phyloP scores from a whole-genome alignment of 345 rosid genomes.

The Populus euphratica region DNA sequence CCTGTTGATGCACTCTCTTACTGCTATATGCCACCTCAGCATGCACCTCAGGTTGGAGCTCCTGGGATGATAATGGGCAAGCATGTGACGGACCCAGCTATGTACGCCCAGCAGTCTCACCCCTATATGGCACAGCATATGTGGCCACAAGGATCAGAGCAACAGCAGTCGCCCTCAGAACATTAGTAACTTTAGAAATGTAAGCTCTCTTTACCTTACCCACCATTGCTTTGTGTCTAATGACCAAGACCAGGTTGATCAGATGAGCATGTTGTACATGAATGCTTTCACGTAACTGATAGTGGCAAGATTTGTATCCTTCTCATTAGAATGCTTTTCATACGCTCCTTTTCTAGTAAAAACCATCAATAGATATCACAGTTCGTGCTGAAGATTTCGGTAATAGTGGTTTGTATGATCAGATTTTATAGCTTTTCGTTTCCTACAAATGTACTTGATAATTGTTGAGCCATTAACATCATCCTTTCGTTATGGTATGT shows the following conservation, averaged over 20 bases:
- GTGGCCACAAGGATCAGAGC: conserved; percentile 74
- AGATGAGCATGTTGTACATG: neutral
- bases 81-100: conserved; percentile 61
- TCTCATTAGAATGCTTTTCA: neutral
- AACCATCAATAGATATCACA: neutral
- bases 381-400: neutral
- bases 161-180: conserved; percentile 67
- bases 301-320: neutral
- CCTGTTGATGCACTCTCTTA: conserved; percentile 68
- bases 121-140: conserved; percentile 70
- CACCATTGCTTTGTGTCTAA: neutral
- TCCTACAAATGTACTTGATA: neutral
- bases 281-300: neutral
- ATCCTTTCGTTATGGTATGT: neutral
- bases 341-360: neutral
- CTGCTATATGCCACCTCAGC: conserved; percentile 68
- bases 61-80: conserved; percentile 89
- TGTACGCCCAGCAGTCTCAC: conserved; percentile 54
- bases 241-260: neutral
- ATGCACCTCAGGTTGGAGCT: conserved; percentile 55
- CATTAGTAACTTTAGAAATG: conserved; percentile 29
- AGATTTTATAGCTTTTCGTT: neutral
- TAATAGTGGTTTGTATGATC: neutral
- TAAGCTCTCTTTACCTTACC: conserved; percentile 12
- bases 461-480: neutral